These are phyloP conservation scores for Colletotrichum zoysiae DNA, from an alignment of 2,329 filamentous ascomycete species.

Conservation along the genomic window DNA sequence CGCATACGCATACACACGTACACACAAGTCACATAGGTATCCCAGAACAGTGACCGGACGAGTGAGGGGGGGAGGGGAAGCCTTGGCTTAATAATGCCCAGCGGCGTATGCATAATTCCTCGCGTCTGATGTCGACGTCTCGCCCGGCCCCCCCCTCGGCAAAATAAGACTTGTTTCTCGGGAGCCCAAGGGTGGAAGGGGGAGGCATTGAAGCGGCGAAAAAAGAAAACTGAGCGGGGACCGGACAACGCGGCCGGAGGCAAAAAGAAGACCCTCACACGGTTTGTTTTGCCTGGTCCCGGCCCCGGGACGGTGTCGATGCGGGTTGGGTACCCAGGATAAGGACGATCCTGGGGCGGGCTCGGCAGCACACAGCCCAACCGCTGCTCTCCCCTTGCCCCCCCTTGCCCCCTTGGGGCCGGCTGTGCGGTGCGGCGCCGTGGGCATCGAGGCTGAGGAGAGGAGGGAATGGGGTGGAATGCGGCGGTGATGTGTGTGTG, in stretches of 20 bases:
- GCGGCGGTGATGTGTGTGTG: not conserved
- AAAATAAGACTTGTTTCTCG: not conserved
- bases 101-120: slow-evolving; percentile 15
- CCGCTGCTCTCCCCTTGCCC: not conserved
- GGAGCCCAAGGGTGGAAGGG: no score
- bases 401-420: not conserved
- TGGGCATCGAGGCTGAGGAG: slow-evolving; percentile 4
- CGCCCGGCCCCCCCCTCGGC: not conserved
- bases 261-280: not conserved
- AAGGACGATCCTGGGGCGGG: slow-evolving; percentile 1
- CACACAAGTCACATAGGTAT: not conserved
- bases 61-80: no score
- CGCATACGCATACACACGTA: not conserved
- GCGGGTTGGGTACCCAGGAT: not conserved
- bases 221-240: not conserved
- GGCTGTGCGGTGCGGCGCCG: slow-evolving; percentile 16
- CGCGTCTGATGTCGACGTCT: slow-evolving; percentile 15
- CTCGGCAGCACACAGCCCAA: slow-evolving; percentile 29
- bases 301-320: slow-evolving; percentile 13
- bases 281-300: not conserved
- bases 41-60: no score
- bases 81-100: not conserved
- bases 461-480: not conserved
- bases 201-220: not conserved
- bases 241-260: not conserved